Evolutionary conservation across 2,329 filamentous ascomycete species (phyloP).

Genomic region (Aspergillus pseudoviridinutans): DNA sequence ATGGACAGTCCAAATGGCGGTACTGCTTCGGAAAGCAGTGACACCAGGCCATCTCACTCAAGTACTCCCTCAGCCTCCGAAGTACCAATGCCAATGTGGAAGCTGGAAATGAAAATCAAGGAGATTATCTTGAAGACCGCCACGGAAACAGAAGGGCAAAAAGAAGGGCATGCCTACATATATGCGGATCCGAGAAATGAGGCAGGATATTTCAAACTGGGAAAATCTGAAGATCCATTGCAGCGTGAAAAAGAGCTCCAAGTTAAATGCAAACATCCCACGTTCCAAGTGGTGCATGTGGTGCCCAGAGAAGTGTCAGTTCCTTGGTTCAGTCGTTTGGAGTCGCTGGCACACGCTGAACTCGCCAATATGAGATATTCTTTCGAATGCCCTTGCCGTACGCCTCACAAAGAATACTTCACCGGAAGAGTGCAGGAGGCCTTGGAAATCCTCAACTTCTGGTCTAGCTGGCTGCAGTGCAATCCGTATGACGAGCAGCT

Average conservation of each 20-base stretch:
- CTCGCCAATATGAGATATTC: not conserved
- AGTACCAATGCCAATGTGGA: not conserved
- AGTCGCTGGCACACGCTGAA: not conserved
- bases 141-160: not conserved
- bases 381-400: not conserved
- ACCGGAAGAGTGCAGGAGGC: not conserved
- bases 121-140: not conserved
- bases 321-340: not conserved
- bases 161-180: not conserved
- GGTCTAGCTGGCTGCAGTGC: not conserved
- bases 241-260: not conserved
- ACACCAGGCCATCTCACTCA: not conserved
- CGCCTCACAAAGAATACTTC: not conserved
- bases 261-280: not conserved
- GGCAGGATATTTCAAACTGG: not conserved
- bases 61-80: no score
- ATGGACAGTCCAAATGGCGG: not conserved
- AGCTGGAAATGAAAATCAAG: not conserved
- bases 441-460: not conserved
- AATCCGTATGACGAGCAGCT: not conserved
- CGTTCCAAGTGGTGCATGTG: not conserved
- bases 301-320: not conserved
- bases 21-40: not conserved
- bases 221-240: not conserved
- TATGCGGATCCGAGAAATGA: not conserved